Conservation (phyloP, 2,329 filamentous ascomycete species). For the Penicillium capsulatum region DNA sequence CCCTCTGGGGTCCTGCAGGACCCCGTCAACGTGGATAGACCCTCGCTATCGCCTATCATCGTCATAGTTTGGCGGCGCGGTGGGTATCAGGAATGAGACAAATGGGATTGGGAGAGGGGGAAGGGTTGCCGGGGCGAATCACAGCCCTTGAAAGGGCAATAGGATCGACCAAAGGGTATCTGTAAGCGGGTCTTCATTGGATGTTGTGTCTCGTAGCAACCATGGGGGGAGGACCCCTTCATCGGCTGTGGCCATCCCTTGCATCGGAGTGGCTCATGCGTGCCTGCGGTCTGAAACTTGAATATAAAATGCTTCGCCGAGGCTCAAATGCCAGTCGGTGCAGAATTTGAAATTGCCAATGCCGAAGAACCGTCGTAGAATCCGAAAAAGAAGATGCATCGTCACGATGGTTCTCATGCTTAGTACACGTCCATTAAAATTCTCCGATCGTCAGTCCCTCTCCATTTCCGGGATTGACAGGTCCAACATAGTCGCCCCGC, state of each 20-base stretch:
- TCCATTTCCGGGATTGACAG: conserved; percentile 10
- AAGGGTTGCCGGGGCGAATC: conserved; percentile 17
- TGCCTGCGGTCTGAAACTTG: conserved; percentile 17
- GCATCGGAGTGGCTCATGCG: conserved; percentile 19
- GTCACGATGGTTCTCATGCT: background rate
- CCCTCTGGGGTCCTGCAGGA: conserved; percentile 23
- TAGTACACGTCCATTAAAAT: background rate
- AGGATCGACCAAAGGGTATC: conserved; percentile 24
- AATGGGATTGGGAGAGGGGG: conserved; percentile 24
- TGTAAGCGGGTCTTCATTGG: conserved; percentile 23
- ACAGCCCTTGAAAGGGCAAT: conserved; percentile 25
- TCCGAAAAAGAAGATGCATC: background rate
- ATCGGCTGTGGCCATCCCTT: conserved; percentile 15
- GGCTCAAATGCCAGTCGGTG: conserved; percentile 6
- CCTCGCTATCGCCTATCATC: conserved; percentile 23
- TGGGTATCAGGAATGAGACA: conserved; percentile 32
- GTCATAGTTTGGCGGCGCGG: conserved; percentile 22
- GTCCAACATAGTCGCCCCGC: conserved; percentile 4
- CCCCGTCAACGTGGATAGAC: conserved; percentile 33
- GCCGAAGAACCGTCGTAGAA: background rate
- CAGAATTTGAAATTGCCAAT: background rate
- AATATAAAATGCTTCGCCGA: conserved; percentile 23
- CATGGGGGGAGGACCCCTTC: conserved; percentile 10
- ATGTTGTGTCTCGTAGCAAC: conserved; percentile 24
- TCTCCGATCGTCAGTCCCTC: background rate